Evolutionary conservation across 129 eudicot species (phyloP), one percentile per base, ranked within the genome.

Genomic region (Flaveria linearis): DNA sequence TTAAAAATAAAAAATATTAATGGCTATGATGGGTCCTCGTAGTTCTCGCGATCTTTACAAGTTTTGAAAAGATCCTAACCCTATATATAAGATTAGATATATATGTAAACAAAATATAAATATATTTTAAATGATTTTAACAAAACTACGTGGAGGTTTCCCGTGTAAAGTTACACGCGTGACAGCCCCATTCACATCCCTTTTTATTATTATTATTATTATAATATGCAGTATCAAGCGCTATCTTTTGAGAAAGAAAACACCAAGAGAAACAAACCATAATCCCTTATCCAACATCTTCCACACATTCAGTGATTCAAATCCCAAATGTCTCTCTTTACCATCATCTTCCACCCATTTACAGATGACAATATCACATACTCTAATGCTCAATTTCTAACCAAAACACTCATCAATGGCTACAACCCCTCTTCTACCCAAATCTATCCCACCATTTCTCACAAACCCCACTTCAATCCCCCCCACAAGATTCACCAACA

Each of bases 231-330:
- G 20, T 4, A 68, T 46, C 43, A 8, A 69, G 22, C 53, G 18
- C 45, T 7, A 42, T 14, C 22, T 51, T 26, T 28, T 33, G 33
- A 72, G 66, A n/a, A 28, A 61, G 65, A 69, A 55, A 77, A 73
- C 50, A 66, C 55, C 55, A 74, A 69, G 36, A 71, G n/a, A 9
- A n/a, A 42, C 45, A 14, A n/a, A 28, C 53, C 68, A 68, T 33
- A 68, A 66, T 57, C 72, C 69, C 86, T 68, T 85, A 87, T 84
- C 90, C 86, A 72, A 50, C 78, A 79, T 80, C 85, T 84, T 82
- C 88, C 88, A 83, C 89, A 82, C 91, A 75, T 83, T 88, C n/a
- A n/a, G n/a, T n/a, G n/a, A n/a, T n/a, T n/a, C 84, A 69, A 81
- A 88, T 55, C 78, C 78, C 55, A 78, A 36, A 83, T 18, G 23